Percentiles rank a stretch among this genome's conserved stretches.
Conservation (phyloP, 164 flowering plant genomes). For the Vitis vinifera region ASM3070453v1 NC_081808.1:5844001-5844500, state of each 20-base stretch:
- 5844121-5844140: background rate
- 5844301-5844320: slow-evolving; percentile 74
- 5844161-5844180: slow-evolving; percentile 68
- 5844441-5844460: background rate
- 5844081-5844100: no score
- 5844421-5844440: background rate
- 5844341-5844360: slow-evolving; percentile 93
- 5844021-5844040: no score
- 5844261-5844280: slow-evolving; percentile 85
- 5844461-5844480: no score
- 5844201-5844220: slow-evolving; percentile 75
- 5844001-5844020: no score
- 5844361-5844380: slow-evolving; percentile 63
- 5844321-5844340: slow-evolving; percentile 88
- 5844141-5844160: slow-evolving; percentile 22
- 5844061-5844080: no score
- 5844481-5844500: no score
- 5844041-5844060: no score
- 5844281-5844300: slow-evolving; percentile 84
- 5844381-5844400: slow-evolving; percentile 8
- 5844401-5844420: background rate
- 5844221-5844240: slow-evolving; percentile 86
- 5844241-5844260: slow-evolving; percentile 96
- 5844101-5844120: no score
- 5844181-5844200: slow-evolving; percentile 89